Evolutionary conservation across 23 red algal species (phyloP).

Genomic region (Pyropia yezoensis): DNA sequence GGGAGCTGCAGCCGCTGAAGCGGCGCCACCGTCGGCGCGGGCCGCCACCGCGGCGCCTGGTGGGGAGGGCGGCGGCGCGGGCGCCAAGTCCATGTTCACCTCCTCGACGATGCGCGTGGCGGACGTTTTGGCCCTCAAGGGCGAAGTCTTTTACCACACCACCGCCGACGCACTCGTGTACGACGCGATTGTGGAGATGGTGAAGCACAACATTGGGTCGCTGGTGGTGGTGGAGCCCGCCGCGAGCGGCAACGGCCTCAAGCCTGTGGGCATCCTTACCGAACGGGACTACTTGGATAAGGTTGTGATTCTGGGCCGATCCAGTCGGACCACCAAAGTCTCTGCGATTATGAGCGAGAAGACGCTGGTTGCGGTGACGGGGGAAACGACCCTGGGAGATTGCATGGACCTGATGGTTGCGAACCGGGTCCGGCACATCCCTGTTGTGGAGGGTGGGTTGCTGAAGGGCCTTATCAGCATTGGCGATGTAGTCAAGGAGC

Average conservation of each 20-base stretch:
- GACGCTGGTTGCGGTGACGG: constrained; percentile 54
- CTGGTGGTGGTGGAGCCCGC: constrained; percentile 62
- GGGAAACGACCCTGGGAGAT: constrained; percentile 37
- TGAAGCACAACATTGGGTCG: constrained; percentile 92
- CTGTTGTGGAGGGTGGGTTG: constrained; percentile 48
- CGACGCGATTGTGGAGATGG: constrained; percentile 76
- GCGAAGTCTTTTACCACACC: constrained; percentile 72
- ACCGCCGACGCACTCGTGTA: constrained; percentile 52
- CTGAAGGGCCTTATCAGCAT: constrained; percentile 82
- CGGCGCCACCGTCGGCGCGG: too few relatives aligned
- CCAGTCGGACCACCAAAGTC: constrained; percentile 47
- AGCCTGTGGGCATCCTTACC: constrained; percentile 80
- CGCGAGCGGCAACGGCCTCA: constrained; percentile 16
- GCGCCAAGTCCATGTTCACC: background rate
- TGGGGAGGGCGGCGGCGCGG: too few relatives aligned
- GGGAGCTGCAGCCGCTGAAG: too few relatives aligned
- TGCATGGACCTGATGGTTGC: constrained; percentile 89
- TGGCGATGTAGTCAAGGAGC: constrained; percentile 82
- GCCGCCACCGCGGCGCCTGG: too few relatives aligned
- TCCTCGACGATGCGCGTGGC: constrained; percentile 18
- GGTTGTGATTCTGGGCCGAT: constrained; percentile 57
- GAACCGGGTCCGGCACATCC: constrained; percentile 75
- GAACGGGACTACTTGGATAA: constrained; percentile 88
- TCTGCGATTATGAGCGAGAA: constrained; percentile 90
- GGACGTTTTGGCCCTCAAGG: constrained; percentile 53